Evolutionary conservation across 1,284 basidiomycete genomes (phyloP), one percentile per base, ranked within the genome.

Genomic region (Marasmius sp.): DNA sequence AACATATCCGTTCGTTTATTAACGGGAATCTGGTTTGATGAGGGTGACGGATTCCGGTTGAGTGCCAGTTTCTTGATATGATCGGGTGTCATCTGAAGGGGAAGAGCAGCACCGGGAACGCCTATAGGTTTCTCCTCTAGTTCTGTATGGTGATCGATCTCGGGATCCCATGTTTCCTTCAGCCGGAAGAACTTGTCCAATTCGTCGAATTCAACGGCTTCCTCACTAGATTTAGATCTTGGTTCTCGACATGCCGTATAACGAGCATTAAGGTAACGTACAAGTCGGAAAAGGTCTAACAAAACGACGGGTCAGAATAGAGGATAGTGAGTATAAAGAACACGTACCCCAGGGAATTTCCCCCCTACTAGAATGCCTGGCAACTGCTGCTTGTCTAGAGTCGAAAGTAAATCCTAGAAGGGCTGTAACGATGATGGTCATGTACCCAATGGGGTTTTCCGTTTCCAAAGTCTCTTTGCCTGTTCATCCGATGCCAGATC

Each of bases 401-500:
- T 61, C 52, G 43, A 5, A 22, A 48, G 45, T 50, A 27, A 51
- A n/a, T 14, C 5, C 47, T 6, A 10, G 12, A 41, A 49, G 16
- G 33, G 33, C 16, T 22, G 37, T 18, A 11, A 47, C 7, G 45
- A 22, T 59, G 47, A 63, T 43, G 58, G 53, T 49, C 43, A 72
- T 80, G 62, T 60, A 88, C 90, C 83, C 70, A 74, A 68, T 43
- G 92, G 92, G 2, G 87, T 89, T 71, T 89, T 93, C 65, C 91
- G 79, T 73, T 81, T 86, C 91, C 92, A 93, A 33, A 92, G 70
- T 61, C 83, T 82, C 38, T 65, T 65, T n/a, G 86, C 86, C 22
- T 85, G 83, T 70, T 91, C 88, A 68, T 93, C 90, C 9, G 89
- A 92, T 37, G 92, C 92, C 49, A 93, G 81, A 74, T 93, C 91